A percentile compares a stretch with the other conserved stretches of the same genome.
Evolutionary conservation across 2,329 filamentous ascomycete species (phyloP).

Genomic region (Pseudocercospora macadamiae): DNA sequence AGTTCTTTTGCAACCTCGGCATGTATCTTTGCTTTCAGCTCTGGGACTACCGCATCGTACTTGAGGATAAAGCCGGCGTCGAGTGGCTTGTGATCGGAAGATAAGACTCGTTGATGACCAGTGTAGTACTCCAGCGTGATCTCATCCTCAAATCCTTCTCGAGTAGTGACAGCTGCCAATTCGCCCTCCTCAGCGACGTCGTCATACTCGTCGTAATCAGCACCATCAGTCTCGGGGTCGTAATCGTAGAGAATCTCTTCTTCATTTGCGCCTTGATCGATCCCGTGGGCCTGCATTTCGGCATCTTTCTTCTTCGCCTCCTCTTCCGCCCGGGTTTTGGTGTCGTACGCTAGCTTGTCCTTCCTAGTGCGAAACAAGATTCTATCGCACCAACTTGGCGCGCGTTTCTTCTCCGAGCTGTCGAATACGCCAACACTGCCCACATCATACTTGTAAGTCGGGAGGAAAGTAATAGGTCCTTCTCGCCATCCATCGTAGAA

Average conservation of each 20-base stretch:
- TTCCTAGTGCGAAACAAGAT: conserved; percentile 81
- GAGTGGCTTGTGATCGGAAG: conserved; percentile 94
- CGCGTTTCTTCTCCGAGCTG: conserved; percentile 89
- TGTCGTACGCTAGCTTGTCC: conserved; percentile 67
- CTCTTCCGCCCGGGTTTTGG: conserved; percentile 64
- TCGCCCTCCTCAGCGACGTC: conserved; percentile 55
- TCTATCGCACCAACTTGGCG: conserved; percentile 95
- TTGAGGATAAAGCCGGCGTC: conserved; percentile 79
- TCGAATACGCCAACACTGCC: conserved; percentile 93
- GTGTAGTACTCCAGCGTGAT: conserved; percentile 70
- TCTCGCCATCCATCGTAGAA: conserved; percentile 94
- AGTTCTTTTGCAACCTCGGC: conserved; percentile 85
- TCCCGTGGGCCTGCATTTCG: conserved; percentile 79
- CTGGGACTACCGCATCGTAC: conserved; percentile 83
- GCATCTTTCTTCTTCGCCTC: conserved; percentile 73
- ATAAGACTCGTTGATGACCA: conserved; percentile 85
- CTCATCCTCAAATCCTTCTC: conserved; percentile 60
- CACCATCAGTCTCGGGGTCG: conserved; percentile 76
- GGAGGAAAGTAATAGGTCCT: conserved; percentile 83
- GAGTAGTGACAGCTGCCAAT: conserved; percentile 57
- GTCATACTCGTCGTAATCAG: conserved; percentile 55
- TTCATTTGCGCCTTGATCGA: conserved; percentile 73
- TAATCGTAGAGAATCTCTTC: conserved; percentile 89
- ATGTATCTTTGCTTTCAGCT: conserved; percentile 80
- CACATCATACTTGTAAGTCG: conserved; percentile 96